Base-by-base conservation (phyloP, 1,284 basidiomycete species). In the Chiua sp. region DNA sequence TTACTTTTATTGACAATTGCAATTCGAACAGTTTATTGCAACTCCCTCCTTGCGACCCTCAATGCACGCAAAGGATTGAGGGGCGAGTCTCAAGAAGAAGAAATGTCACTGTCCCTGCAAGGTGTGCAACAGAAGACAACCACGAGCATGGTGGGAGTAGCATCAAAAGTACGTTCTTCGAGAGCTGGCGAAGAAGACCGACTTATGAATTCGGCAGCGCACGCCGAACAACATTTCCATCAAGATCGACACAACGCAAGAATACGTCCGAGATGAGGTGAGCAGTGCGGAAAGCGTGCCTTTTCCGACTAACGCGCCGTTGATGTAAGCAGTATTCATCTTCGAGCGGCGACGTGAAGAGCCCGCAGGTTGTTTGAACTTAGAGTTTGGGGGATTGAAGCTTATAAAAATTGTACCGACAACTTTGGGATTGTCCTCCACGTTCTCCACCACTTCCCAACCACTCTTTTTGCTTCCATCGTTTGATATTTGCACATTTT, bases 11-110 rank as follows among this genome's bases (percentile, higher is more conserved):
- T 54, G 15, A 69, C 6, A n/a, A 0, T 18, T 8, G n/a, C 22
- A 22, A 7, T 7, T 47, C 10, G 7, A n/a, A n/a, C 47, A 80
- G 80, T 84, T 12, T 85, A 84, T 59, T 77, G 78, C 32, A 84
- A 85, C 63, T 82, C 82, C 7, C 73, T 84, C 22, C 75, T 85
- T 33, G 80, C 82, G 3, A 82, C 80, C 4, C 75, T 84, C 37
- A 84, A 84, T 61, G 82, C 80, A 3, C 81, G 82, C 32, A 75
- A 75, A 53, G 52, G 47, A 16, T 67, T 83, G 56, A 76, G 80
- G 3, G 69, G 71, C 8, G 63, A 64, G 16, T 53, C 59, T 13
- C 54, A 50, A 0, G 66, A 59, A 37, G 72, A 76, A 18, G 71
- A 76, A 18, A 67, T 72, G 74, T 74, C 73, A 1, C 60, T 76